phyloP scores from a whole-genome alignment of 495 filamentous ascomycete species.

The Daldinia childiae region DNA sequence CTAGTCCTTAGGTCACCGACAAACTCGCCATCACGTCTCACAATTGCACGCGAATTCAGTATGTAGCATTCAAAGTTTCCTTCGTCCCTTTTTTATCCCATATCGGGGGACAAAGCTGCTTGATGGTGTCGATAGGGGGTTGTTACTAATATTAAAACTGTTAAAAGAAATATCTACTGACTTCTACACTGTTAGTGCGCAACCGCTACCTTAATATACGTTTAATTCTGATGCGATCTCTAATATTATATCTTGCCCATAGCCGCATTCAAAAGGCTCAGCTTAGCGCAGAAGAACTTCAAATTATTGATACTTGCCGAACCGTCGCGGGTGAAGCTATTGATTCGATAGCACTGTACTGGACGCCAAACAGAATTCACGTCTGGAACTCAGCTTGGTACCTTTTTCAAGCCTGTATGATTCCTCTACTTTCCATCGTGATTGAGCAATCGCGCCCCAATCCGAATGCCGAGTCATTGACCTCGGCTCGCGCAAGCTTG shows the following conservation, averaged over 20 bases:
- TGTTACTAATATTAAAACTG: neutral
- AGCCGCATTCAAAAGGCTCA: slow-evolving; percentile 31
- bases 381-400: slow-evolving; percentile 46
- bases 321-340: slow-evolving; percentile 39
- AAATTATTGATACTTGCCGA: slow-evolving; percentile 32
- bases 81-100: neutral
- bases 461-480: slow-evolving; percentile 20
- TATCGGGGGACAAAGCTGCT: neutral
- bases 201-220: slow-evolving; percentile 42
- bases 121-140: neutral
- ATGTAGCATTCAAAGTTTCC: neutral
- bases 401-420: slow-evolving; percentile 45
- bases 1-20: slow-evolving; percentile 29
- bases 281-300: slow-evolving; percentile 34
- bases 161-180: neutral
- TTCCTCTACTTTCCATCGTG: slow-evolving; percentile 37
- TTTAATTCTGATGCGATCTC: slow-evolving; percentile 39
- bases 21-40: slow-evolving; percentile 37
- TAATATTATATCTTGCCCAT: slow-evolving; percentile 36
- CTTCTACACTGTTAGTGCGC: slow-evolving; percentile 9
- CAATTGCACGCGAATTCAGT: slow-evolving; percentile 39
- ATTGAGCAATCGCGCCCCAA: slow-evolving; percentile 28
- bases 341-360: slow-evolving; percentile 41
- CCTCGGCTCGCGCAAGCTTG: slow-evolving; percentile 35
- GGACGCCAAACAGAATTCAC: slow-evolving; percentile 41